A percentile compares a stretch with the other conserved stretches of the same genome.
These are phyloP conservation scores for Aspergillus clavatus DNA, from an alignment of 2,329 filamentous ascomycete species.

Conservation along the genomic window DNA sequence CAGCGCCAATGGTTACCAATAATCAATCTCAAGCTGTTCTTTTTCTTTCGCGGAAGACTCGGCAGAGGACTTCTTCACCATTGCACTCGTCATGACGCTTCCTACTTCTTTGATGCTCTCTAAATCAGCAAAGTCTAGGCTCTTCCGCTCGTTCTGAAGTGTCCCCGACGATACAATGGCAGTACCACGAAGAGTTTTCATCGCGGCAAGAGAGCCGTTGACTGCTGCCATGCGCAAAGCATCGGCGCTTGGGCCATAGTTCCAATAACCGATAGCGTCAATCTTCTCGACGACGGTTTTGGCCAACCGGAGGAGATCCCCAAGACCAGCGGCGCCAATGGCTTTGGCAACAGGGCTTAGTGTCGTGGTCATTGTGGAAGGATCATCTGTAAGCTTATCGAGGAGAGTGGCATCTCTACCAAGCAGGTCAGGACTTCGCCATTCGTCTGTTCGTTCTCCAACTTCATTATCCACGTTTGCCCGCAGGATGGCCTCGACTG, in stretches of 20 bases:
- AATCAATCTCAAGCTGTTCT: conserved; percentile 6
- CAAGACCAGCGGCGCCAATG: conserved; percentile 24
- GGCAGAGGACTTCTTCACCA: background rate
- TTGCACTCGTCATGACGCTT: conserved; percentile 7
- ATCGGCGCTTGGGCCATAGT: conserved; percentile 12
- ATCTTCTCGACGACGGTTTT: conserved; percentile 34
- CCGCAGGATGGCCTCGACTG: conserved; percentile 31
- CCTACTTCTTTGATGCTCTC: conserved; percentile 20
- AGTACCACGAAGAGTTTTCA: background rate
- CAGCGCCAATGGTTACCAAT: conserved; percentile 6
- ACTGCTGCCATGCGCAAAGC: background rate
- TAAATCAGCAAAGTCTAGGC: conserved; percentile 13
- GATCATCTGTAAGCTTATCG: conserved; percentile 5
- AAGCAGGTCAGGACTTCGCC: conserved; percentile 27
- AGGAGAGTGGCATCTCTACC: conserved; percentile 20
- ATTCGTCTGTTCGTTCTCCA: conserved; percentile 31
- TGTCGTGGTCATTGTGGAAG: background rate
- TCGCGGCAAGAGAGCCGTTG: background rate
- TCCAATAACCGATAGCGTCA: conserved; percentile 34
- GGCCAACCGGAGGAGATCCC: conserved; percentile 27
- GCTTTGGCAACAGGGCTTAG: conserved; percentile 17
- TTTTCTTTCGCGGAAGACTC: background rate
- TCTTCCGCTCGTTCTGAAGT: conserved; percentile 4
- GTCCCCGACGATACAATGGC: background rate
- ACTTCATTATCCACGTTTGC: conserved; percentile 31